Conservation (phyloP, 345 rosid species). For the Syzygium jambos region DNA sequence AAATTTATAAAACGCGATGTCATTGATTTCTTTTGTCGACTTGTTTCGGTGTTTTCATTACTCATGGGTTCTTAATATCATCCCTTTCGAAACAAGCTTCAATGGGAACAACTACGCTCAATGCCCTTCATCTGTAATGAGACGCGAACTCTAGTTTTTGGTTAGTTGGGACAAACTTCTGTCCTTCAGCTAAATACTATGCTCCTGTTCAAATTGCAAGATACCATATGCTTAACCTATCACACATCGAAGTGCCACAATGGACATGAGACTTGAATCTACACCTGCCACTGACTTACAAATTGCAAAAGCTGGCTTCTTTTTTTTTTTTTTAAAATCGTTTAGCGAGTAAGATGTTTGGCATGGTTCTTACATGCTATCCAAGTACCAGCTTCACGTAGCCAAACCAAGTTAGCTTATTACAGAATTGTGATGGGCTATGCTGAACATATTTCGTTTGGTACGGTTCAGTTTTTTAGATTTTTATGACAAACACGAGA, state of each 20-base stretch:
- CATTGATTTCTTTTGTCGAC: neutral
- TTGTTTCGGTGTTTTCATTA: neutral
- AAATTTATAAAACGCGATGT: neutral
- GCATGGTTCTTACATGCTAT: neutral
- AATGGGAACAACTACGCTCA: neutral
- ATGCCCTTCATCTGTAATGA: neutral
- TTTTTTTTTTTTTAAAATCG: neutral
- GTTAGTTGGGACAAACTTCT: neutral
- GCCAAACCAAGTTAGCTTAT: neutral
- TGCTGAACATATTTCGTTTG: neutral
- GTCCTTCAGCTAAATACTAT: neutral
- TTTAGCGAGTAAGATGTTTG: neutral
- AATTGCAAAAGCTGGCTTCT: neutral
- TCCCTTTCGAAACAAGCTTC: neutral
- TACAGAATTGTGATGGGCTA: neutral
- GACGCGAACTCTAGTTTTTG: neutral
- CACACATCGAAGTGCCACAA: neutral
- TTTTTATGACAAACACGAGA: neutral
- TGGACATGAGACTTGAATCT: neutral
- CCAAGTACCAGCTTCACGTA: neutral
- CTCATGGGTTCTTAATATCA: neutral
- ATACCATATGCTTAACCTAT: neutral
- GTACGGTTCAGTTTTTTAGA: neutral
- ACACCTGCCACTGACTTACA: neutral
- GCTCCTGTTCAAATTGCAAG: neutral